Conservation (phyloP, 2,329 filamentous ascomycete species). For the Claviceps pazoutovae region DNA sequence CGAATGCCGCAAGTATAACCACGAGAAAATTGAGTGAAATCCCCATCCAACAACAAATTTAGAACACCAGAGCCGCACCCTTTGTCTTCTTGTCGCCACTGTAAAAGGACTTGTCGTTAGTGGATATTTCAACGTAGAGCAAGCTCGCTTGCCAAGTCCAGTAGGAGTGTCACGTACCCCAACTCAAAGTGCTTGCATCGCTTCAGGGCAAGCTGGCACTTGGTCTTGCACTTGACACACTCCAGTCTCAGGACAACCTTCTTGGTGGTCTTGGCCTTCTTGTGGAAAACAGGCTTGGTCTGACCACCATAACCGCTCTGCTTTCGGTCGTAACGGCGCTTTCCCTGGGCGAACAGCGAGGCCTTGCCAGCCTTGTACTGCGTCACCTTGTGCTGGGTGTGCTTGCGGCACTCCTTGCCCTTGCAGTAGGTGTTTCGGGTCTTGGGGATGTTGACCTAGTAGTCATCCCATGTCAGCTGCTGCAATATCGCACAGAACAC, state of each 20-base stretch:
- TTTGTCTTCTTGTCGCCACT: slow-evolving; percentile 99
- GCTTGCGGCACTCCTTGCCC: slow-evolving; percentile 85
- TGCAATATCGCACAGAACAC: not conserved
- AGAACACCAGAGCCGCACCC: slow-evolving; percentile 99
- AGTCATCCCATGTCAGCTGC: slow-evolving; percentile 4
- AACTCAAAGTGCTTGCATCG: slow-evolving; percentile 99
- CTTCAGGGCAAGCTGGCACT: slow-evolving; percentile 95
- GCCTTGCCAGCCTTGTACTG: slow-evolving; percentile 98
- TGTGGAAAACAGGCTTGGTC: slow-evolving; percentile 99
- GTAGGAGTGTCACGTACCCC: slow-evolving; percentile 53
- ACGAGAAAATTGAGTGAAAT: slow-evolving; percentile 27
- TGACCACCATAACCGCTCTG: slow-evolving; percentile 99
- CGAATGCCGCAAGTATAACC: slow-evolving; percentile 30
- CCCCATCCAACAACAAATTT: slow-evolving; percentile 43
- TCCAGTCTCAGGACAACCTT: slow-evolving; percentile 98
- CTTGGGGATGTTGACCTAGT: slow-evolving; percentile 93
- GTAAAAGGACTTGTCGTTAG: slow-evolving; percentile 6
- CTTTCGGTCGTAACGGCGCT: slow-evolving; percentile 99
- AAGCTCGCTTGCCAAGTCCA: not conserved
- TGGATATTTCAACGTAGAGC: not conserved
- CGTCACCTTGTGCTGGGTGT: slow-evolving; percentile 85
- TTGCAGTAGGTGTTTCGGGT: slow-evolving; percentile 97
- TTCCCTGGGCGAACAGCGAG: slow-evolving; percentile 94
- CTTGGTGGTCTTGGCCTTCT: slow-evolving; percentile 99
- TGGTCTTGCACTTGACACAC: slow-evolving; percentile 96